phyloP scores from a whole-genome alignment of 2,329 filamentous ascomycete species.

The Pseudogymnoascus sp. region DNA sequence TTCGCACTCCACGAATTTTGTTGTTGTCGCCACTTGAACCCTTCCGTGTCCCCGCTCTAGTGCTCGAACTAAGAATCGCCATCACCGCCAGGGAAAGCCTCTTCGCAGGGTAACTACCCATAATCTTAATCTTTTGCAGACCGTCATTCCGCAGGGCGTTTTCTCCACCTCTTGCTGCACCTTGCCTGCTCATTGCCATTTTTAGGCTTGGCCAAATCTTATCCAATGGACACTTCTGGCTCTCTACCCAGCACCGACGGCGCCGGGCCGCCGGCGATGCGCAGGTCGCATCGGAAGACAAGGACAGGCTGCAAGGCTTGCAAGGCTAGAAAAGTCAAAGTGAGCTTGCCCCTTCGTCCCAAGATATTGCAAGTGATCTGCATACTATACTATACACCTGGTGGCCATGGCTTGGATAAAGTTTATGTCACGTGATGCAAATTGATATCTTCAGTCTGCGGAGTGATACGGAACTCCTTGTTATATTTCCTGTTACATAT shows the following conservation, averaged over 20 bases:
- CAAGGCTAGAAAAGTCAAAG: slow-evolving; percentile 36
- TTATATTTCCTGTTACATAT: neutral
- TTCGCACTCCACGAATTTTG: neutral
- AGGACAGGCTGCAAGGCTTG: slow-evolving; percentile 34
- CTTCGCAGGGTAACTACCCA: neutral
- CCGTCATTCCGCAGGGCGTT: neutral
- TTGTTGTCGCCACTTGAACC: neutral
- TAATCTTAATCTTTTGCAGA: neutral
- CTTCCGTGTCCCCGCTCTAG: neutral
- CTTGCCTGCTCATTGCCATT: neutral
- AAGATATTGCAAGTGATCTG: neutral
- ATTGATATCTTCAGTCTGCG: no score
- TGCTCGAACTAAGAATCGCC: neutral
- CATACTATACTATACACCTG: neutral
- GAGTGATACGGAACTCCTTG: no score
- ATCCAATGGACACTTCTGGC: neutral
- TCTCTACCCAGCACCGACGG: neutral
- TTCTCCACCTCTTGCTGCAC: neutral
- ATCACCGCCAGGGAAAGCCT: neutral
- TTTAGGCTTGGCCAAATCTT: neutral
- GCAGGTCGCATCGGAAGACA: slow-evolving; percentile 29
- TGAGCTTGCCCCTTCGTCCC: slow-evolving; percentile 13
- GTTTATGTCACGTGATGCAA: neutral
- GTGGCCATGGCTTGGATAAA: neutral
- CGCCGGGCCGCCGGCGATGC: neutral